These are phyloP conservation scores for Pelargonium nanum DNA, from an alignment of 345 rosid genomes.

Conservation along the genomic window DNA sequence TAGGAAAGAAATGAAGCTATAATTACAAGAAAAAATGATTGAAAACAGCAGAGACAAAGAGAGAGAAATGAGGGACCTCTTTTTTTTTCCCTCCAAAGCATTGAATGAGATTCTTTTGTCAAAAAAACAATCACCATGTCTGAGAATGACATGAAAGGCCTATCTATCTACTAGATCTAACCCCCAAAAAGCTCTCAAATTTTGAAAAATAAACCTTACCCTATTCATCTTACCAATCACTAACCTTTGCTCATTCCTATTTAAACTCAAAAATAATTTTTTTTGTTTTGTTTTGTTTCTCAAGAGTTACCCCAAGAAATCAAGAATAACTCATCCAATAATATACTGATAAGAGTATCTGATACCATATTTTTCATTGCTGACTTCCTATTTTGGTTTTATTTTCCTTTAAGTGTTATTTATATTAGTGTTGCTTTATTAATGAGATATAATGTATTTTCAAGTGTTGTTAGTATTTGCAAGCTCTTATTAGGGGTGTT, in stretches of 20 bases:
- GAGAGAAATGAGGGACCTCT: background rate
- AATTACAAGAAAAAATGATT: constrained; percentile 1
- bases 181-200: background rate
- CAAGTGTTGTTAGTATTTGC: too few relatives aligned
- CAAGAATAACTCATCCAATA: too few relatives aligned
- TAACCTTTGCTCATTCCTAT: background rate
- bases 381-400: too few relatives aligned
- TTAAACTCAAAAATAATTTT: too few relatives aligned
- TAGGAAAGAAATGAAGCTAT: constrained; percentile 4
- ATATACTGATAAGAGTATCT: too few relatives aligned
- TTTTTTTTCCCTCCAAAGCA: constrained; percentile 1
- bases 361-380: too few relatives aligned
- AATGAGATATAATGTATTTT: too few relatives aligned
- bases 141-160: constrained; percentile 5
- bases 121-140: constrained; percentile 12
- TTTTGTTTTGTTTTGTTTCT: too few relatives aligned
- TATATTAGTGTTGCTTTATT: too few relatives aligned
- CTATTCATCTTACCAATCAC: background rate
- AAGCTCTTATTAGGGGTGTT: too few relatives aligned
- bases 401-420: too few relatives aligned
- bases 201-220: background rate
- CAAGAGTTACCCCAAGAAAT: too few relatives aligned
- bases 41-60: background rate
- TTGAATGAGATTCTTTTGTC: constrained; percentile 3
- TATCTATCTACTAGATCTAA: background rate